These are phyloP conservation scores for Plasmodium relictum DNA, from an alignment of 169 alveolate genomes.

Conservation along the genomic window DNA sequence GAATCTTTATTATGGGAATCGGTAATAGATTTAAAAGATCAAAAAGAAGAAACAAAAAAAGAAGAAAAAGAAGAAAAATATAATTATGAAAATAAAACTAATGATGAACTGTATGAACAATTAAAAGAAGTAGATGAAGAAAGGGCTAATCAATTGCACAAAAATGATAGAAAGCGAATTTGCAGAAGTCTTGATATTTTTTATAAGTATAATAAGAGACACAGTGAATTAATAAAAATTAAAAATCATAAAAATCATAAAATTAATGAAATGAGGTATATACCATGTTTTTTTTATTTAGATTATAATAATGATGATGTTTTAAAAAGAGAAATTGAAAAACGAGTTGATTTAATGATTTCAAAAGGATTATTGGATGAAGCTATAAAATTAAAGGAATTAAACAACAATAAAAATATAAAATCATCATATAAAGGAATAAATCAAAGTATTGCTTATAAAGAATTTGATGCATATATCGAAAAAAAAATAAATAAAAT, in stretches of 20 bases:
- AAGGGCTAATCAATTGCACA: conserved; percentile 82
- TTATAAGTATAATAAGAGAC: conserved; percentile 78
- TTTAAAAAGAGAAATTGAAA: conserved; percentile 76
- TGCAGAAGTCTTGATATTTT: conserved; percentile 76
- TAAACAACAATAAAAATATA: conserved; percentile 74
- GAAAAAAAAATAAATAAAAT: conserved; percentile 47
- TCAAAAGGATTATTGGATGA: conserved; percentile 60
- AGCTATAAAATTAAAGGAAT: conserved; percentile 69
- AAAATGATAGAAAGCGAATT: conserved; percentile 85
- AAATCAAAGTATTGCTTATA: conserved; percentile 81
- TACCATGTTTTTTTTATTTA: conserved; percentile 37
- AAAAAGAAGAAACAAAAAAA: conserved; percentile 4
- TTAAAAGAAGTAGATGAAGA: conserved; percentile 79
- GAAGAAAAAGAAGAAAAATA: neutral
- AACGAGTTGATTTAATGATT: conserved; percentile 11
- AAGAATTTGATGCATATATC: conserved; percentile 81
- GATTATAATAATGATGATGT: conserved; percentile 71
- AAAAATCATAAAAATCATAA: conserved; percentile 63
- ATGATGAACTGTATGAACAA: conserved; percentile 77
- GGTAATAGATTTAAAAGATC: conserved; percentile 45
- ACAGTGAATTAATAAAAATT: conserved; percentile 81
- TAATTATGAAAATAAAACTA: conserved; percentile 54
- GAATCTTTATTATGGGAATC: conserved; percentile 87
- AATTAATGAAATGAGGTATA: conserved; percentile 53
- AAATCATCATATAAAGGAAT: conserved; percentile 7